Base-by-base conservation (phyloP, 306 rosid species). In the Argentina anserina region DNA sequence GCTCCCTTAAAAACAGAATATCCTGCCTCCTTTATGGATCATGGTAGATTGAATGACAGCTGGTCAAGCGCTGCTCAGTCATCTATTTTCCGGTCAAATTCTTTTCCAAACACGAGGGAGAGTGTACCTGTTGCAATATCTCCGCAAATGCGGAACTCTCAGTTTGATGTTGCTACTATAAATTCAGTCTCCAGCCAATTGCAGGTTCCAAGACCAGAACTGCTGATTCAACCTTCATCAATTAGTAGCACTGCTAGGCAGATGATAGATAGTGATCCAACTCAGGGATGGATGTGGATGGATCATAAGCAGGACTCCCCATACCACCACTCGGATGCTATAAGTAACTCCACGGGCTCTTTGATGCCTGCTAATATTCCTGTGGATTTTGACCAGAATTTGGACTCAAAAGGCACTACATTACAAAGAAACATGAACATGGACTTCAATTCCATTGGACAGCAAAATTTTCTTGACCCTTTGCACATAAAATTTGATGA, bases 1-100 rank as follows among this genome's bases (percentile, higher is more conserved):
- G 64, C 86, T 61, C 80, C 92, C 63, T 80, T 81, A 61, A 86
- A 75, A 74, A 74, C 96, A 11, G 97, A 83, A 29, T 75, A 81
- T 61, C 65, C 87, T 40, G 59, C 85, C 21, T 56, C 86, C 69
- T 76, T 83, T 72, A 66, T 75, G 63, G 92, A 87, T 82, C 87
- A 78, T 70, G 81, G 86, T 55, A 76, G 91, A 69, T 80, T 81
- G 74, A 69, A 52, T 76, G 87, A 79, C 59, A 78, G 76, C 78
- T 93, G 97, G 97, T 61, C 90, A 52, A 87, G 67, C 29, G 67
- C 82, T 60, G 85, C 79, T 75, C 96, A 81, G 78, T 70, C 90
- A 69, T 84, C 96, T 72, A 76, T 79, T 68, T 73, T 90, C 82
- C 83, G 63, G 66, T 65, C 89, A 39, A 87, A 79, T 76, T 72